These are phyloP conservation scores for Clonostachys rosea DNA, from an alignment of 2,329 filamentous ascomycete species.

Conservation along the genomic window DNA sequence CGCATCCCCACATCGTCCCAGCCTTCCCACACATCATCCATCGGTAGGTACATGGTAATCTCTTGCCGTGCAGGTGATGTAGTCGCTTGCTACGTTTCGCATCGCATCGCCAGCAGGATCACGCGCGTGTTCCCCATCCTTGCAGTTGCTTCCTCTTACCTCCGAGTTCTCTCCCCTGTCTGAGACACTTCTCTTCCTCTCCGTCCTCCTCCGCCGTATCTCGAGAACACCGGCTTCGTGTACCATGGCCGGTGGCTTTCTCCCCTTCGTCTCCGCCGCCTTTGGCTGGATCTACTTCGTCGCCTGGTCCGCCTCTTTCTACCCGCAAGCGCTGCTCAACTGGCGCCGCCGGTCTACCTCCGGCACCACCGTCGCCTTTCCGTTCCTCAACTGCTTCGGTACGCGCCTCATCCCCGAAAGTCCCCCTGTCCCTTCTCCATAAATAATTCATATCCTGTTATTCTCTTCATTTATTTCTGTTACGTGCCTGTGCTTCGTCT, in stretches of 20 bases:
- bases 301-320: constrained; percentile 86
- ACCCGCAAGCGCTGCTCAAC: constrained; percentile 85
- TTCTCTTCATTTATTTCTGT: too few species aligned
- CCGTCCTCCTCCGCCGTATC: background rate
- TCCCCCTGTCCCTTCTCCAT: background rate
- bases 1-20: too few species aligned
- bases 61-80: too few species aligned
- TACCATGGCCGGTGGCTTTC: constrained; percentile 22
- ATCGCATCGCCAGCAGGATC: too few species aligned
- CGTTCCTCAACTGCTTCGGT: constrained; percentile 66
- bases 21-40: too few species aligned
- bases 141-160: too few species aligned
- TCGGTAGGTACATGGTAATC: too few species aligned
- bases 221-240: background rate
- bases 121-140: too few species aligned
- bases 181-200: background rate
- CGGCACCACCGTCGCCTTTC: constrained; percentile 86
- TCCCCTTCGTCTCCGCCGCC: constrained; percentile 46
- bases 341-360: constrained; percentile 69
- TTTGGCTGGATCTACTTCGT: constrained; percentile 74
- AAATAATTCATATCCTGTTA: background rate
- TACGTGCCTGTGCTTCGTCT: too few species aligned
- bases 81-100: too few species aligned
- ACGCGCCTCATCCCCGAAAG: constrained; percentile 7
- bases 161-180: too few species aligned